Percentiles rank a stretch among this genome's conserved stretches.
phyloP scores from a whole-genome alignment of 805 yeast species.

The Barnettozyma botsteinii region DNA sequence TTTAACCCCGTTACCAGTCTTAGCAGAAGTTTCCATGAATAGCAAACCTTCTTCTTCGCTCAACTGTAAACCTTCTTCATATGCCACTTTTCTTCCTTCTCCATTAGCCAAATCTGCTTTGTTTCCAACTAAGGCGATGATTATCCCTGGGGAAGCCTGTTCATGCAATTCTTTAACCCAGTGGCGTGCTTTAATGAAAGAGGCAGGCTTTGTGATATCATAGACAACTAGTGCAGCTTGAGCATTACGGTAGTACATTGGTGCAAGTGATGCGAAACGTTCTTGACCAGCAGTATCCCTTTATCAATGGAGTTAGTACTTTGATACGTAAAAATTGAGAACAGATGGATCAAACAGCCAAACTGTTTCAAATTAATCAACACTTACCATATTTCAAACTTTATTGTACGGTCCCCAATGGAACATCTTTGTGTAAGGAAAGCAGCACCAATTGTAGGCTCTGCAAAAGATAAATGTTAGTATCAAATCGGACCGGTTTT shows the following conservation, averaged over 20 bases:
- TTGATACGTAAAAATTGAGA: too few species aligned
- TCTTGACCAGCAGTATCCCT: constrained; percentile 97
- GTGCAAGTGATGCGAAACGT: constrained; percentile 91
- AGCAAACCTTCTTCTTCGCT: constrained; percentile 89
- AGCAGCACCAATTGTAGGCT: constrained; percentile 98
- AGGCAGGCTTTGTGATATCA: constrained; percentile 91
- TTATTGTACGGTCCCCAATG: constrained; percentile 78
- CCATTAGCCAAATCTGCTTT: constrained; percentile 72
- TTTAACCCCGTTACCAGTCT: constrained; percentile 81
- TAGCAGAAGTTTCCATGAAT: constrained; percentile 93
- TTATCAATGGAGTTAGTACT: neutral
- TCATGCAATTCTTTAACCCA: constrained; percentile 97
- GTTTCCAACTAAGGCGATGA: constrained; percentile 92
- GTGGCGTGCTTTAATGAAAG: constrained; percentile 93
- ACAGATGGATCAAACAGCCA: too few species aligned
- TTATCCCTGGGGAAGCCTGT: constrained; percentile 87
- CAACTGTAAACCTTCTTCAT: constrained; percentile 78
- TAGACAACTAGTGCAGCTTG: constrained; percentile 95
- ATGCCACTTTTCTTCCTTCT: constrained; percentile 66
- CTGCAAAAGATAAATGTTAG: too few species aligned
- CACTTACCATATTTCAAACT: constrained; percentile 76
- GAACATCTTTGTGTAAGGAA: constrained; percentile 90
- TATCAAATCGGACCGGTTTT: too few species aligned
- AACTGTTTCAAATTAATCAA: too few species aligned
- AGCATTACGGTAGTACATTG: constrained; percentile 96